phyloP scores from a whole-genome alignment of 371 early-diverging fungal genomes.

The Mortierella sp. region DNA sequence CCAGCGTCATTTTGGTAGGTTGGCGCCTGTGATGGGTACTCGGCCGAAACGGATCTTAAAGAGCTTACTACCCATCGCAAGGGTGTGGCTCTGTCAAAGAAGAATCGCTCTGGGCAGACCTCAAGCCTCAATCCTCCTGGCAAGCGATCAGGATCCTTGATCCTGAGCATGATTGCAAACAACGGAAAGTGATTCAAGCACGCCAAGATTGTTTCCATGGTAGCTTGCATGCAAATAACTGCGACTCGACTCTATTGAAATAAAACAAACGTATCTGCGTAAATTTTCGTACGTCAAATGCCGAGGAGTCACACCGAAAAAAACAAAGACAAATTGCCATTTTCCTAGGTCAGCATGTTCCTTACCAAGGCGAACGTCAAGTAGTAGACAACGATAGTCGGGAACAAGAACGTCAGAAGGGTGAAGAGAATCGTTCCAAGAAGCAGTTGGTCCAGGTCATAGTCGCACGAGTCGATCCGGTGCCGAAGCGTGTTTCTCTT shows the following conservation, averaged over 20 bases:
- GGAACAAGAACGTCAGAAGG: constrained; percentile 92
- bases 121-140: constrained; percentile 74
- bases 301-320: not conserved
- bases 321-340: not conserved
- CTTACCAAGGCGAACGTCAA: constrained; percentile 87
- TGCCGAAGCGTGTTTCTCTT: constrained; percentile 92
- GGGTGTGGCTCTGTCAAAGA: constrained; percentile 57
- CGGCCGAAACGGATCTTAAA: constrained; percentile 40
- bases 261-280: not conserved
- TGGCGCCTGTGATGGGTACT: constrained; percentile 7
- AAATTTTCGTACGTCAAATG: not conserved
- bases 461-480: constrained; percentile 96
- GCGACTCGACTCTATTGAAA: constrained; percentile 78
- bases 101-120: constrained; percentile 54
- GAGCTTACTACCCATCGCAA: constrained; percentile 56
- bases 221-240: constrained; percentile 84
- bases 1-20: not conserved
- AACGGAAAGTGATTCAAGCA: constrained; percentile 95
- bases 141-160: constrained; percentile 90
- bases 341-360: not conserved
- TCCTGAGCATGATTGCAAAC: constrained; percentile 90
- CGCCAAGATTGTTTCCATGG: constrained; percentile 87
- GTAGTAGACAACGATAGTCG: constrained; percentile 96
- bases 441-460: constrained; percentile 94
- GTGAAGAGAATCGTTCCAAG: constrained; percentile 97